Evolutionary conservation across 2,329 filamentous ascomycete species (phyloP), one percentile per base, ranked within the genome.

Genomic region (Seiridium cupressi): DNA sequence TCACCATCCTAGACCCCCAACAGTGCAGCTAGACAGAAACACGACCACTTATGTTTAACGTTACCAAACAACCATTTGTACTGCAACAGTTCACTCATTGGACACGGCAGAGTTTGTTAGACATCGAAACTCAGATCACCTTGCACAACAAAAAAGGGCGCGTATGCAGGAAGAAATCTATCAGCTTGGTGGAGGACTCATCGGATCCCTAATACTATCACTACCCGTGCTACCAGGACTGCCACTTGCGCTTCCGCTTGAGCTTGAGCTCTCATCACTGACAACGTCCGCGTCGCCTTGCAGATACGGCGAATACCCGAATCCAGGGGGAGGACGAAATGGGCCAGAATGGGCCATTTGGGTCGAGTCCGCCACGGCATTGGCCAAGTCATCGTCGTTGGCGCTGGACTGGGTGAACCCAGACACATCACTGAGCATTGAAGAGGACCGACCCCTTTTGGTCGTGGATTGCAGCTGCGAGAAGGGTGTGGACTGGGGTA

Each of bases 391-490:
- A 26, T 79, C 77, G 31, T 83, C 83, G 49, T 82, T 84, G 53
- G 77, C 78, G 65, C 82, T 87, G 13, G 81, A 85, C 73, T 88
- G 84, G 6, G 86, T 89, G 66, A 89, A 87, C 26, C 86, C 85
- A n/a, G 85, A 88, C 3, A 89, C 77, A 66, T 88, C 83, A 67
- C 85, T 88, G 2, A 89, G 81, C 86, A 89, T 89, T 60, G 84
- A 88, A 8, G 84, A 88, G 36, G 85, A 88, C 54, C 86, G 82
- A 31, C 84, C 85, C 49, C 86, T 75, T 70, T 79, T 81, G 32
- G 57, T 56, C n/a, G 61, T 38, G 32, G 63, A 64, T 64, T 69
- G 62, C 64, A 72, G 65, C 67, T 73, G 67, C 10, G 74, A 67
- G 58, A 77, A 68, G 1, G 64, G 57, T 70, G 65, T 48, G 36